These are phyloP conservation scores for Alternaria brassicae DNA, from an alignment of 2,329 filamentous ascomycete genomes.

Conservation along the genomic window DNA sequence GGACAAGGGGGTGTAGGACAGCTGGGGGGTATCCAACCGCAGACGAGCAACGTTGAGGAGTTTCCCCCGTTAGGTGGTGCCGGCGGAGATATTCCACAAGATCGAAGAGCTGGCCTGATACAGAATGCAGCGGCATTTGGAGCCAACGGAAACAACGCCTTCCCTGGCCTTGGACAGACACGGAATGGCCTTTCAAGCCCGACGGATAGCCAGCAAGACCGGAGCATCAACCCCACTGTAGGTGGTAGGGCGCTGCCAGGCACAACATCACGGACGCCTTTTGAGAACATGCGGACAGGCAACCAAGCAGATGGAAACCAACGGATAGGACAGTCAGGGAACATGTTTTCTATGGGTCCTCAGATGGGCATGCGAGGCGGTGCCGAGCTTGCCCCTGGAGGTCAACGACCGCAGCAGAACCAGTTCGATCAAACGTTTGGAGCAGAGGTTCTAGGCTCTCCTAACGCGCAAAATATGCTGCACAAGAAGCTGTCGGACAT, in stretches of 20 bases:
- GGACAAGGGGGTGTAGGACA: conserved; percentile 62
- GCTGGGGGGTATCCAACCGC: conserved; percentile 59
- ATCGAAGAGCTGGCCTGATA: conserved; percentile 59
- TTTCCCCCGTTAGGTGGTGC: conserved; percentile 66
- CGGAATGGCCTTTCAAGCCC: conserved; percentile 54
- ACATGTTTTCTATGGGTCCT: conserved; percentile 41
- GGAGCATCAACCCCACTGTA: conserved; percentile 40
- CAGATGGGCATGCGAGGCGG: conserved; percentile 33
- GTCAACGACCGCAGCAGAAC: conserved; percentile 38
- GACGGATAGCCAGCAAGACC: conserved; percentile 48
- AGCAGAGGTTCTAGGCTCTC: conserved; percentile 38
- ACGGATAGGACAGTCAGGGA: conserved; percentile 38
- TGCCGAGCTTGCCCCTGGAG: conserved; percentile 33
- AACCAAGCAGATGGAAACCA: conserved; percentile 47
- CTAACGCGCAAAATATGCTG: conserved; percentile 45
- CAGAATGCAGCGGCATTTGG: conserved; percentile 58
- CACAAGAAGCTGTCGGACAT: conserved; percentile 62
- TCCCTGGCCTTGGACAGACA: conserved; percentile 53
- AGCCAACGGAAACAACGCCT: conserved; percentile 46
- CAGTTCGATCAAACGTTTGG: conserved; percentile 46
- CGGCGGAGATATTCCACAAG: conserved; percentile 58
- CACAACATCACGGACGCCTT: conserved; percentile 41
- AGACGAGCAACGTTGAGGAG: conserved; percentile 65
- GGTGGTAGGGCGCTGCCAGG: conserved; percentile 38
- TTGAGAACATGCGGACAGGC: conserved; percentile 40